Base-by-base conservation (phyloP, 176 grass and related monocot genomes). In the Phoenix dactylifera region DNA sequence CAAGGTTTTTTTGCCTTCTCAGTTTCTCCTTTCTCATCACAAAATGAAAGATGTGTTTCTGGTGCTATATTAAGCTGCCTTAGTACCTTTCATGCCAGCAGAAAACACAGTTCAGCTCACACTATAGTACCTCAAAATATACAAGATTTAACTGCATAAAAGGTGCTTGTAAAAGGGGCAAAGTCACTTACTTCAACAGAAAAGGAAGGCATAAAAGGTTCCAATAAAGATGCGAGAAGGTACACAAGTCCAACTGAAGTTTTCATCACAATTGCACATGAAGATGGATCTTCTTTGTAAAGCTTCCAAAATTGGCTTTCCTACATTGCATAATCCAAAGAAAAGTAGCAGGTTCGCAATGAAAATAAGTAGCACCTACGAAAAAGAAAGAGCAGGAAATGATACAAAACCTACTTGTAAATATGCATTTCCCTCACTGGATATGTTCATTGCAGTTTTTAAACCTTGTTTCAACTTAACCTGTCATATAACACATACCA, bases 381-480 rank as follows among this genome's bases (percentile, higher is more conserved):
- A 54, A 22, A 14, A 4, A 51, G 0, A 30, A 28, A 15, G 49
- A 63, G 30, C 9, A 60, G 4, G 15, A 54, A 28, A 35, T 22
- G 10, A 62, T 35, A 23, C 10, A 60, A 64, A 18, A 75, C 55
- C 50, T 82, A 96, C 92, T 79, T 96, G 87, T 51, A 96, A 65
- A 79, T 96, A 96, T 17, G 65, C 83, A 82, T 96, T 96, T 64
- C 80, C 92, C 67, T 88, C 83, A 72, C 87, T 82, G 72, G 87
- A 96, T 75, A 96, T 90, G 50, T 57, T 83, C 86, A 96, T 90
- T 10, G 78, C 87, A 74, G 24, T 72, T 68, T 90, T 96, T 49
- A 96, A 52, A 65, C 92, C 92, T 69, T 88, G 92, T 82, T 96
- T 96, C 65, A 90, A 65, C 76, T 96, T 88, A 66, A 96, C 92